Evolutionary conservation across 2,329 filamentous ascomycete species (phyloP).

Genomic region (Phyllosticta ampelicida): DNA sequence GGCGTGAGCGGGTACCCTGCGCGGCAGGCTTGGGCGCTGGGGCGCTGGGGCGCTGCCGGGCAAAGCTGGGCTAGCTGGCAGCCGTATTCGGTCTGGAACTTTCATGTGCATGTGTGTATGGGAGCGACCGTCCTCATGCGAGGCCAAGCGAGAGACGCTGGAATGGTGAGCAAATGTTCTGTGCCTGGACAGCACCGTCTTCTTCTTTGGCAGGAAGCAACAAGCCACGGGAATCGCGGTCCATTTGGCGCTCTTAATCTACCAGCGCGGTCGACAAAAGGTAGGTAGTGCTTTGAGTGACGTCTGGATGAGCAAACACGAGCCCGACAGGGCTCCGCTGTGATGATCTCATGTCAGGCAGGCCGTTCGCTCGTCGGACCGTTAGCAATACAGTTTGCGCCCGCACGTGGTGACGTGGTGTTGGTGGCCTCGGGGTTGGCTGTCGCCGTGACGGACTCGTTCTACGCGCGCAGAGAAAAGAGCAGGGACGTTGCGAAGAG

Average conservation of each 20-base stretch:
- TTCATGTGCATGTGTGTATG: background rate
- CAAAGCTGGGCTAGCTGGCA: background rate
- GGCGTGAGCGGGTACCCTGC: background rate
- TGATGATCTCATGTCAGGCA: background rate
- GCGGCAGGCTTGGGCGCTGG: background rate
- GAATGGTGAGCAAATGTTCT: background rate
- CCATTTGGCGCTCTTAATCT: background rate
- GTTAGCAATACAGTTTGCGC: background rate
- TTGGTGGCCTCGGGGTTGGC: background rate
- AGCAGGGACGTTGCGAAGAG: background rate
- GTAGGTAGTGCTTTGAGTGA: background rate
- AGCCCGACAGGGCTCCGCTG: background rate
- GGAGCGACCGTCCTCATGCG: background rate
- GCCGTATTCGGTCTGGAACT: background rate
- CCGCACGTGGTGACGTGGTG: background rate
- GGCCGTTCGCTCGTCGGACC: background rate
- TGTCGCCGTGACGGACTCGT: background rate
- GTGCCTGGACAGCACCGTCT: background rate
- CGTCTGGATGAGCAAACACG: background rate
- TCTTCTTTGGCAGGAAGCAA: background rate
- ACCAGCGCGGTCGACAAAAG: background rate
- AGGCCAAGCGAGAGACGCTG: background rate
- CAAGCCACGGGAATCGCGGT: background rate
- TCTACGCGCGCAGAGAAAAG: background rate
- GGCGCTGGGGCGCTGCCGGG: no score